A percentile compares a stretch with the other conserved stretches of the same genome.
Conservation (phyloP, 805 yeast species). For the Ogataea haglerorum region DNA sequence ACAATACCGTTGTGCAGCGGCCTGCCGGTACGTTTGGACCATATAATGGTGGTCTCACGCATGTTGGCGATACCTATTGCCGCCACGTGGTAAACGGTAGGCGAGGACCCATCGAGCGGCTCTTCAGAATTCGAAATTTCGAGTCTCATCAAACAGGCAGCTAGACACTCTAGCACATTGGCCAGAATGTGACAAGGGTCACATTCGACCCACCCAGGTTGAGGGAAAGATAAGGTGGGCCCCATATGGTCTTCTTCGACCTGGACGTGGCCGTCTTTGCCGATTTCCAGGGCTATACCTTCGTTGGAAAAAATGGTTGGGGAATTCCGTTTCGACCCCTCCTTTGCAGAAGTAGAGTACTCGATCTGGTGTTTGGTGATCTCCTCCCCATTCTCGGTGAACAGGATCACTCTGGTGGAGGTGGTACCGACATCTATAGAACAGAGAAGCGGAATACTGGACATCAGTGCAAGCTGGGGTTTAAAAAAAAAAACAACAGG, state of each 20-base stretch:
- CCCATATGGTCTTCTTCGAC: constrained; percentile 55
- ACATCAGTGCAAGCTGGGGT: background rate
- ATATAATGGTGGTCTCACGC: constrained; percentile 90
- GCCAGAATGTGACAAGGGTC: constrained; percentile 80
- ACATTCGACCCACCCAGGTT: constrained; percentile 93
- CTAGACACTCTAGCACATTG: constrained; percentile 77
- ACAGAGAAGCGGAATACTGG: constrained; percentile 44
- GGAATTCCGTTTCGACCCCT: constrained; percentile 34
- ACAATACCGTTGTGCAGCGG: constrained; percentile 88
- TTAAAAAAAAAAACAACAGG: background rate
- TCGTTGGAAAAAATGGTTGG: constrained; percentile 67
- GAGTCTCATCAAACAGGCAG: constrained; percentile 56
- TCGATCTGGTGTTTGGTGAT: constrained; percentile 89
- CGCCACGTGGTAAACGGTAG: constrained; percentile 46
- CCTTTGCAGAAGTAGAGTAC: constrained; percentile 69
- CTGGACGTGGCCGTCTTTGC: constrained; percentile 47
- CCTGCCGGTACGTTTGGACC: constrained; percentile 80
- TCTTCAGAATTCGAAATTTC: constrained; percentile 52
- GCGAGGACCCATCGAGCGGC: constrained; percentile 30
- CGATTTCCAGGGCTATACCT: constrained; percentile 60
- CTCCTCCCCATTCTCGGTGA: constrained; percentile 68
- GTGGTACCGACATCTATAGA: constrained; percentile 91
- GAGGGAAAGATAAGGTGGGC: constrained; percentile 74
- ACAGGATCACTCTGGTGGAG: constrained; percentile 83
- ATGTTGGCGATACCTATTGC: constrained; percentile 90